Evolutionary conservation across 345 rosid genomes (phyloP).

Genomic region (Populus tremula): DNA sequence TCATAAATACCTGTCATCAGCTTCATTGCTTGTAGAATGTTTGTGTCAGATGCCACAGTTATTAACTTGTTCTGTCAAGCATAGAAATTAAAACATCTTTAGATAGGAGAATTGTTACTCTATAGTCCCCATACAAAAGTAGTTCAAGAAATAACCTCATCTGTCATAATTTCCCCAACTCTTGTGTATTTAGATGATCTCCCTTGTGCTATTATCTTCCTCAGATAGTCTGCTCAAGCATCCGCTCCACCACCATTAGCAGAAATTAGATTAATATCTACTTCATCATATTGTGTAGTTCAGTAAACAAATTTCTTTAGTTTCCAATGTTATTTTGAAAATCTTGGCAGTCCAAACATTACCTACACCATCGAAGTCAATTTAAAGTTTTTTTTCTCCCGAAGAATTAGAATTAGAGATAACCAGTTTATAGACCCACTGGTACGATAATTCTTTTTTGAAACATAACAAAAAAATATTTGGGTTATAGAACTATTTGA

Average conservation of each 20-base stretch:
- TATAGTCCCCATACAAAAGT: neutral
- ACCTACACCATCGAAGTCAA: neutral
- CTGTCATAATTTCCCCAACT: slow-evolving; percentile 83
- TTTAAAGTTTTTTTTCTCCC: neutral
- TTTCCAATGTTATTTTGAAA: neutral
- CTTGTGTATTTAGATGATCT: slow-evolving; percentile 62
- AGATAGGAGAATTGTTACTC: neutral
- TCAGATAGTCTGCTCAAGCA: slow-evolving; percentile 61
- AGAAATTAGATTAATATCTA: neutral
- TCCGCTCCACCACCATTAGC: slow-evolving; percentile 11
- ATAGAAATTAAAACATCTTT: neutral
- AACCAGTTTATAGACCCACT: too few relatives aligned
- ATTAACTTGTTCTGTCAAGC: slow-evolving; percentile 54
- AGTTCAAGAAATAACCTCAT: slow-evolving; percentile 47
- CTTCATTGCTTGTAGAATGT: slow-evolving; percentile 73
- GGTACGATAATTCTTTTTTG: too few relatives aligned
- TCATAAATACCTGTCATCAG: slow-evolving; percentile 72
- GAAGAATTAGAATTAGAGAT: too few relatives aligned
- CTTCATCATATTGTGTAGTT: neutral
- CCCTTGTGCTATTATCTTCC: slow-evolving; percentile 64
- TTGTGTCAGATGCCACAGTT: slow-evolving; percentile 66
- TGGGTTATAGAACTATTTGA: too few relatives aligned
- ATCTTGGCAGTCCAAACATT: neutral
- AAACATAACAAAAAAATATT: too few relatives aligned
- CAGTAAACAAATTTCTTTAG: neutral